These are phyloP conservation scores for Pseudocercospora vitis DNA, from an alignment of 2,329 filamentous ascomycete species.

Conservation along the genomic window DNA sequence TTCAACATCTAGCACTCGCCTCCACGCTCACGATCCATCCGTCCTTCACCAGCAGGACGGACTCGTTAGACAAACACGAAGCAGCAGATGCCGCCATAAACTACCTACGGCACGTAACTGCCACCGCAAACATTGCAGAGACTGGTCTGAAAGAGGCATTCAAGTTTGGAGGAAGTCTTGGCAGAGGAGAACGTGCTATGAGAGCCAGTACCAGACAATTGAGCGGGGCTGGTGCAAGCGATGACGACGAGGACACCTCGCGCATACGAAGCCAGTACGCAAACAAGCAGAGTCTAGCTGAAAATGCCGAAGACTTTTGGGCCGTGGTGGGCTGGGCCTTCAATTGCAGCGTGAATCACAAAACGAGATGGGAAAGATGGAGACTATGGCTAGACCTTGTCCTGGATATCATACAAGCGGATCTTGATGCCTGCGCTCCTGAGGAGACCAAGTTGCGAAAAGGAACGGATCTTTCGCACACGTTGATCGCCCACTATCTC, in stretches of 20 bases:
- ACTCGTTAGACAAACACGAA: slow-evolving; percentile 59
- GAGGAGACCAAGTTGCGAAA: slow-evolving; percentile 23
- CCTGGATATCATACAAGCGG: slow-evolving; percentile 72
- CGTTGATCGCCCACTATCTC: slow-evolving; percentile 64
- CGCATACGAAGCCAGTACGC: slow-evolving; percentile 62
- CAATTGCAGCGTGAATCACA: slow-evolving; percentile 75
- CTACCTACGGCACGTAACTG: slow-evolving; percentile 68
- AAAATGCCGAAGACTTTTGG: slow-evolving; percentile 84
- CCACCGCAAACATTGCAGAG: slow-evolving; percentile 67
- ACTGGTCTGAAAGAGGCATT: slow-evolving; percentile 72
- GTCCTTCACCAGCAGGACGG: slow-evolving; percentile 69
- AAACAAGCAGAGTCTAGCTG: slow-evolving; percentile 67
- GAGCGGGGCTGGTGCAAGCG: slow-evolving; percentile 19
- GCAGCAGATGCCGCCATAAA: slow-evolving; percentile 66
- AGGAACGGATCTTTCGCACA: slow-evolving; percentile 46
- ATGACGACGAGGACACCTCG: slow-evolving; percentile 46
- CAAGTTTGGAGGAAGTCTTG: slow-evolving; percentile 52
- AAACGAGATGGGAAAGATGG: slow-evolving; percentile 79
- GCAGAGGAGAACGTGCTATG: slow-evolving; percentile 20
- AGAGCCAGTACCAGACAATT: slow-evolving; percentile 20
- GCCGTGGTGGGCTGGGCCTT: slow-evolving; percentile 86
- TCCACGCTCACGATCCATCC: slow-evolving; percentile 82
- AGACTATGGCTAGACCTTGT: slow-evolving; percentile 76
- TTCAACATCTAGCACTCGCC: slow-evolving; percentile 73
- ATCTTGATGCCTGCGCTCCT: slow-evolving; percentile 59